Base-by-base conservation (phyloP, 208 protist genomes). In the Willaertia magna region DNA sequence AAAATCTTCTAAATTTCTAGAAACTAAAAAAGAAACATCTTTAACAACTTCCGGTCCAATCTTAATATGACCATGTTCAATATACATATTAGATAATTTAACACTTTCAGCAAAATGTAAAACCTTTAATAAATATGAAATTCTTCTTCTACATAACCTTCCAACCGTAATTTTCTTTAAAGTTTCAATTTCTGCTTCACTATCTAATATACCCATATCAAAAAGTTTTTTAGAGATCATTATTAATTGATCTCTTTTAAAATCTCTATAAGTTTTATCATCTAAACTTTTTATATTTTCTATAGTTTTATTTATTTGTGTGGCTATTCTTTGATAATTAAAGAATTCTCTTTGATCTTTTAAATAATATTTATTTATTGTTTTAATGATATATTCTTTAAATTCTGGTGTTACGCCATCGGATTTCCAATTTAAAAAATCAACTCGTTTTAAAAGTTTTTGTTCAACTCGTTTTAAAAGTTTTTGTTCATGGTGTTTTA, bases 1-100 rank as follows among this genome's bases (percentile, higher is more conserved):
- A 42, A 83, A 83, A 42, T 83, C 78, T 83, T 83, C 78, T 18
- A 83, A 42, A 55, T 55, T 55, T 83, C 78, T 83, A n/a, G 78
- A 42, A 26, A 83, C 78, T 2, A 83, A 30, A 55, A 55, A 83
- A 1, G 78, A 44, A 30, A 18, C 14, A 83, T 83, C 78, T 18
- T 34, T 83, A 2, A 83, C 46, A 39, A 83, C 34, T 39, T 83
- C 47, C 39, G 78, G 78, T 42, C 78, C 78, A 55, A 83, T 83
- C 16, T 46, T 4, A 83, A 83, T 55, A 83, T 83, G 78, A 20
- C 78, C 78, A 55, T 83, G 78, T 26, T 40, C 4, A 55, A 83
- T 83, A 20, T 83, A 59, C n/a, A 47, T 26, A 26, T 34, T 43
- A 20, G 78, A 44, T 14, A 55, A 83, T 55, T 12, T 49, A 9